phyloP scores from a whole-genome alignment of 345 rosid genomes.

The Eucalyptus coolabah region DNA sequence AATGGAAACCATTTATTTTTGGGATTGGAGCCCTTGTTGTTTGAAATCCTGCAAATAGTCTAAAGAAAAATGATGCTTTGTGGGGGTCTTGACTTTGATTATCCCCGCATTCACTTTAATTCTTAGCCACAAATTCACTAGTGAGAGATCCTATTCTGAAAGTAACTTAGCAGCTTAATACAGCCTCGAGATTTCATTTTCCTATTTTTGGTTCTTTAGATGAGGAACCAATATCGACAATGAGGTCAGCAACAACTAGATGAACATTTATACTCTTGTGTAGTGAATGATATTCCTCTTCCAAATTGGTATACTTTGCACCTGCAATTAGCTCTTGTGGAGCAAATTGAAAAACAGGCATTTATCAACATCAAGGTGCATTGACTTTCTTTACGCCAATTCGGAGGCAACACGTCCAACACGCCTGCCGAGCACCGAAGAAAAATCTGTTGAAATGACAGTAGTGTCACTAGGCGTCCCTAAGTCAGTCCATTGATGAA shows the following conservation, averaged over 20 bases:
- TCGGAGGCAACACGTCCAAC: background rate
- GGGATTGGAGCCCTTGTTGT: background rate
- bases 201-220: background rate
- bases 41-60: background rate
- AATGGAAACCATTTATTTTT: background rate
- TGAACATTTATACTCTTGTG: background rate
- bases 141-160: background rate
- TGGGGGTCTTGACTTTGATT: background rate
- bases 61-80: background rate
- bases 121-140: background rate
- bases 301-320: background rate
- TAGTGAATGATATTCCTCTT: background rate
- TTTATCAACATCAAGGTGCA: background rate
- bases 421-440: background rate
- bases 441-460: background rate
- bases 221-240: background rate
- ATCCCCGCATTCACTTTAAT: background rate
- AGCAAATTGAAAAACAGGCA: background rate
- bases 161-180: background rate
- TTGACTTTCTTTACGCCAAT: background rate
- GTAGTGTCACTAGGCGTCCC: background rate
- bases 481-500: background rate
- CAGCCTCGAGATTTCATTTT: background rate
- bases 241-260: background rate
- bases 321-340: background rate